These are phyloP conservation scores for Teunomyces tritomae DNA, from an alignment of 805 yeast genomes.

Conservation along the genomic window DNA sequence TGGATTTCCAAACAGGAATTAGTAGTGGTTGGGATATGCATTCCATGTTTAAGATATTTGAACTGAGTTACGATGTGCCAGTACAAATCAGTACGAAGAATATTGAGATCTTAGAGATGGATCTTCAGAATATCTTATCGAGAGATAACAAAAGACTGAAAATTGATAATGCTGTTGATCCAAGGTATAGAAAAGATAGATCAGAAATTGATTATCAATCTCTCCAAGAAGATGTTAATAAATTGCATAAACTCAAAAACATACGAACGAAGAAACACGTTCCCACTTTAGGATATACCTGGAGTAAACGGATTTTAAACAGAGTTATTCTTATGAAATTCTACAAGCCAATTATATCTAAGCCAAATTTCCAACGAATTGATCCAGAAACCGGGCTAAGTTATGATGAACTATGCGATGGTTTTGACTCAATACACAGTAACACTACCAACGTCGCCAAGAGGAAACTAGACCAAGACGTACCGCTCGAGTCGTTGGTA, in stretches of 20 bases:
- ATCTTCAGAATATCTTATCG: not conserved
- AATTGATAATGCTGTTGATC: conserved; percentile 7
- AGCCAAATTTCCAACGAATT: not conserved
- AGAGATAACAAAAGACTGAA: conserved; percentile 3
- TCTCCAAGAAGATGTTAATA: not conserved
- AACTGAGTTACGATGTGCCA: not conserved
- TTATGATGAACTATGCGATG: conserved; percentile 11
- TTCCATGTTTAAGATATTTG: conserved; percentile 2
- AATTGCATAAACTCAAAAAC: conserved; percentile 3
- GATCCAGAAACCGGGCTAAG: conserved; percentile 17
- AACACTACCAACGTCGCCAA: not conserved
- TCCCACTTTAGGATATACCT: conserved; percentile 34
- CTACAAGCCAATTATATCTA: conserved; percentile 22
- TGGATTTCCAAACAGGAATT: conserved; percentile 18
- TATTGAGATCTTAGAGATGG: conserved; percentile 1
- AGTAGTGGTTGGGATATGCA: conserved; percentile 22
- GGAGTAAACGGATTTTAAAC: conserved; percentile 26
- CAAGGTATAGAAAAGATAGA: conserved; percentile 4
- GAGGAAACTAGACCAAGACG: conserved; percentile 1
- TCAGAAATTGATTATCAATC: not conserved
- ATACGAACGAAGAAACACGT: conserved; percentile 18
- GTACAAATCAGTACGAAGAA: not conserved
- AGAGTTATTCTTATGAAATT: conserved; percentile 27
- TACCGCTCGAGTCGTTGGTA: conserved; percentile 8
- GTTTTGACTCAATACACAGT: conserved; percentile 6